phyloP scores from a whole-genome alignment of 352 stramenopile species.

The Globisporangium irregulare region DNA sequence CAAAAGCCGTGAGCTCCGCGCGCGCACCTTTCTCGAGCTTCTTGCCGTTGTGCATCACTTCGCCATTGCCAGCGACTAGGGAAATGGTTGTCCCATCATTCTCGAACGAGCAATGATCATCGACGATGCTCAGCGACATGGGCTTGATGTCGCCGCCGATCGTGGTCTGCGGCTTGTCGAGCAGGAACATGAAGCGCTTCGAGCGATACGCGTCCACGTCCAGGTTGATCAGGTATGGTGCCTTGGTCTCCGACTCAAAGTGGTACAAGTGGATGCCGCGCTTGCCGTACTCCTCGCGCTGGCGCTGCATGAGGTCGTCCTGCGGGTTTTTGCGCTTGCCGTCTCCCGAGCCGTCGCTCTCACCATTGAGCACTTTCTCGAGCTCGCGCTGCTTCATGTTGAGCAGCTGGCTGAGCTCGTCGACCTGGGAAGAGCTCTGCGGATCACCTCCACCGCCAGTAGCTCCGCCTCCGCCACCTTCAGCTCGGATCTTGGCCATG shows the following conservation, averaged over 20 bases:
- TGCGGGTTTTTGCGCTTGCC: slow-evolving; percentile 48
- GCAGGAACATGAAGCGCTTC: slow-evolving; percentile 91
- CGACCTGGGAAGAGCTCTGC: slow-evolving; percentile 36
- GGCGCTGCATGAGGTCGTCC: slow-evolving; percentile 86
- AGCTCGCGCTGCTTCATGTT: slow-evolving; percentile 72
- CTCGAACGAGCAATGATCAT: slow-evolving; percentile 83
- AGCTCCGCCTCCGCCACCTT: slow-evolving; percentile 17
- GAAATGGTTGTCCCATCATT: slow-evolving; percentile 37
- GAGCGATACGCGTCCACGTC: slow-evolving; percentile 93
- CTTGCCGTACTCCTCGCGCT: slow-evolving; percentile 89
- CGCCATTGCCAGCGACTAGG: slow-evolving; percentile 69
- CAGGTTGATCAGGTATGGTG: slow-evolving; percentile 92
- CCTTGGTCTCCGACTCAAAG: slow-evolving; percentile 83
- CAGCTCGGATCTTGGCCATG: slow-evolving; percentile 58
- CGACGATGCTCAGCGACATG: slow-evolving; percentile 88
- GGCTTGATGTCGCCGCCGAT: slow-evolving; percentile 89
- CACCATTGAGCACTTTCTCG: slow-evolving; percentile 60
- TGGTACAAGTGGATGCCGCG: slow-evolving; percentile 88
- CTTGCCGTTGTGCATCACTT: slow-evolving; percentile 88
- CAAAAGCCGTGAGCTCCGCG: slow-evolving; percentile 50
- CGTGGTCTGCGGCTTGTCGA: slow-evolving; percentile 54
- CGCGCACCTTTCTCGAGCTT: slow-evolving; percentile 46
- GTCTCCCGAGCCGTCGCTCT: slow-evolving; percentile 29
- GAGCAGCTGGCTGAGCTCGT: slow-evolving; percentile 63
- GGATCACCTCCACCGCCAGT: slow-evolving; percentile 9